A percentile compares a stretch with the other conserved stretches of the same genome.
phyloP scores from a whole-genome alignment of 1,139 yeast species.

The Wickerhamiella infanticola region DNA sequence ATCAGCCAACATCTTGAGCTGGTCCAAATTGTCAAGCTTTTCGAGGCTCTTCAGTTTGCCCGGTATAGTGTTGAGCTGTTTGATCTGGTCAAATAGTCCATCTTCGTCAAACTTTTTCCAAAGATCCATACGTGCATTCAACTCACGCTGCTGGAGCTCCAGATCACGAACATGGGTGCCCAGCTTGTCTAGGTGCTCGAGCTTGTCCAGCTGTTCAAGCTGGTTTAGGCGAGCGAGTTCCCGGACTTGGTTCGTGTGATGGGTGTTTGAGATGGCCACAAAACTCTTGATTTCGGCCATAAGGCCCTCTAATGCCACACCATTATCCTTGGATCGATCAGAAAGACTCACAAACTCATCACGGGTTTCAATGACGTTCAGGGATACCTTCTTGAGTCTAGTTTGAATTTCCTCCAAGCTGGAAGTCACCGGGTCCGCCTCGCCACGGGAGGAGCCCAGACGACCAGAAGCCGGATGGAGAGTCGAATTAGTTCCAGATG shows the following conservation, averaged over 20 bases:
- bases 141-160: slow-evolving; percentile 13
- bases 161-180: slow-evolving; percentile 12
- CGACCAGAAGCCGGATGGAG: neutral
- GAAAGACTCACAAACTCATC: slow-evolving; percentile 28
- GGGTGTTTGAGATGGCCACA: neutral
- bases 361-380: slow-evolving; percentile 27
- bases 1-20: neutral
- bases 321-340: slow-evolving; percentile 30
- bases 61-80: neutral
- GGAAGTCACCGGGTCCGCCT: slow-evolving; percentile 19
- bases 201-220: slow-evolving; percentile 6
- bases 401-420: slow-evolving; percentile 18
- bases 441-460: no score
- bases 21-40: neutral
- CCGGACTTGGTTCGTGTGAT: neutral
- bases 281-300: slow-evolving; percentile 16
- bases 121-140: slow-evolving; percentile 7
- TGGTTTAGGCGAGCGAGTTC: neutral
- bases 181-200: slow-evolving; percentile 6
- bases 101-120: slow-evolving; percentile 4
- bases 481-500: neutral
- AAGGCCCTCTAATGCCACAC: slow-evolving; percentile 23
- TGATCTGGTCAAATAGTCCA: neutral
- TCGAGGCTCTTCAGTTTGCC: neutral
- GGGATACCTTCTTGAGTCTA: slow-evolving; percentile 18